Evolutionary conservation across 1,284 basidiomycete species (phyloP), one percentile per base, ranked within the genome.

Genomic region (Rhodofomes roseus): DNA sequence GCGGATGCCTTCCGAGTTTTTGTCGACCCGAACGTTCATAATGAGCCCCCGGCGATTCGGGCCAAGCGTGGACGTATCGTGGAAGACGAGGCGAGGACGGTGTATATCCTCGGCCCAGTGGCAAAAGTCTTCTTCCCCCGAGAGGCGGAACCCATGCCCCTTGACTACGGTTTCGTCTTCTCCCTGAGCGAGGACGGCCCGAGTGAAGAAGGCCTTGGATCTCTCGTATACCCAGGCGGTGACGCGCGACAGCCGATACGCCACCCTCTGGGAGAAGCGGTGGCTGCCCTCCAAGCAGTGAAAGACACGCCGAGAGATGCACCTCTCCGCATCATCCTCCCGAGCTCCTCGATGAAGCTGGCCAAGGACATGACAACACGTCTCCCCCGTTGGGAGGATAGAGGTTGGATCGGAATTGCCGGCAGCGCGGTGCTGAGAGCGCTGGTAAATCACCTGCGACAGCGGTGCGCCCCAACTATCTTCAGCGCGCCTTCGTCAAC

Each of bases 381-480:
- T 2, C 41, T 20, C n/a, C 41, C n/a, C 6, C 14, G 5, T 1
- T 59, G 62, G 59, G 59, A 58, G 29, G 41, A 43, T 46, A 20
- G 11, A 3, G 59, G 59, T 23, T 60, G 56, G 56, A 57, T 57
- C 12, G 48, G 50, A 7, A 48, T 57, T 2, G 11, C 5, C 31
- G 23, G 40, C 12, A 7, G 7, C 18, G 16, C 16, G 22, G n/a
- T n/a, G n/a, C n/a, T 57, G n/a, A 46, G 37, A 37, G 31, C 31
- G 2, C 36, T 48, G n/a, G 54, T 22, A 18, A 34, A 40, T 20
- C 54, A 40, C 4, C 36, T 46, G 4, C 31, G 43, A 3, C 23
- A 50, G 12, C 2, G 40, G 16, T n/a, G 31, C 25, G 57, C 58
- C 12, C 44, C 20, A 1, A 55, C 23, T 20, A 51, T 25, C 23